Conservation (phyloP, 352 stramenopile genomes). For the Globisporangium iwayamae region DNA sequence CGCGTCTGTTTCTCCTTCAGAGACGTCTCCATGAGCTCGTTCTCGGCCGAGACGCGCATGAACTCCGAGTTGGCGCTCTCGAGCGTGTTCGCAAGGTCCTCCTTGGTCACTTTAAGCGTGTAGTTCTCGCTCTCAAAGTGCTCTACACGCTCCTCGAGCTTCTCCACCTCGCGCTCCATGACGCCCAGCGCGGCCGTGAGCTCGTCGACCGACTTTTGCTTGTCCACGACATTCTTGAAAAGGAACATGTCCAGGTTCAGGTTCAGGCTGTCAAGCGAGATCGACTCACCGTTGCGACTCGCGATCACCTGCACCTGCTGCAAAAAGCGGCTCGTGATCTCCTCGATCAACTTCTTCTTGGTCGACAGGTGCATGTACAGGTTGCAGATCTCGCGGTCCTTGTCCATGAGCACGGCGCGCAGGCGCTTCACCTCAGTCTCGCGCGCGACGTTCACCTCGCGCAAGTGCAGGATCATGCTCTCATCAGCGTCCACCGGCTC, state of each 20-base stretch:
- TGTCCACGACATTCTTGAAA: slow-evolving; percentile 67
- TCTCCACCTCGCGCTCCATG: slow-evolving; percentile 68
- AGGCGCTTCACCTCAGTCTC: slow-evolving; percentile 50
- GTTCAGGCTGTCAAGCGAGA: slow-evolving; percentile 28
- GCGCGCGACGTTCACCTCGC: slow-evolving; percentile 28
- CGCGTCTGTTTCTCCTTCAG: slow-evolving; percentile 58
- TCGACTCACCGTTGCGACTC: slow-evolving; percentile 5
- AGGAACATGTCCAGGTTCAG: slow-evolving; percentile 74
- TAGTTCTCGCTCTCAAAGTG: slow-evolving; percentile 53
- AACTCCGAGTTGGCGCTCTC: slow-evolving; percentile 51
- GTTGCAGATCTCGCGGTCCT: slow-evolving; percentile 79
- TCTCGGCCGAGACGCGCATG: slow-evolving; percentile 52
- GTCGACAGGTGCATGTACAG: slow-evolving; percentile 77
- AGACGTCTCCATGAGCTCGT: slow-evolving; percentile 39
- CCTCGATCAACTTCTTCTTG: slow-evolving; percentile 76
- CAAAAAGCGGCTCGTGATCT: slow-evolving; percentile 62
- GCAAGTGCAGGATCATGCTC: slow-evolving; percentile 21
- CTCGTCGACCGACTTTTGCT: slow-evolving; percentile 64
- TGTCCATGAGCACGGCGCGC: slow-evolving; percentile 51
- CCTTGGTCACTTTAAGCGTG: slow-evolving; percentile 53
- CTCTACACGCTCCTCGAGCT: slow-evolving; percentile 47
- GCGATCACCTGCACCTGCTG: slow-evolving; percentile 43
- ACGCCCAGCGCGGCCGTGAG: slow-evolving; percentile 54
- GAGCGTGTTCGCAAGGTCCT: slow-evolving; percentile 40
- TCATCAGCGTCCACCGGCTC: slow-evolving; percentile 9